A percentile compares a stretch with the other conserved stretches of the same genome.
phyloP scores from a whole-genome alignment of 139 green algal species.

The Coelastrella sp. region DNA sequence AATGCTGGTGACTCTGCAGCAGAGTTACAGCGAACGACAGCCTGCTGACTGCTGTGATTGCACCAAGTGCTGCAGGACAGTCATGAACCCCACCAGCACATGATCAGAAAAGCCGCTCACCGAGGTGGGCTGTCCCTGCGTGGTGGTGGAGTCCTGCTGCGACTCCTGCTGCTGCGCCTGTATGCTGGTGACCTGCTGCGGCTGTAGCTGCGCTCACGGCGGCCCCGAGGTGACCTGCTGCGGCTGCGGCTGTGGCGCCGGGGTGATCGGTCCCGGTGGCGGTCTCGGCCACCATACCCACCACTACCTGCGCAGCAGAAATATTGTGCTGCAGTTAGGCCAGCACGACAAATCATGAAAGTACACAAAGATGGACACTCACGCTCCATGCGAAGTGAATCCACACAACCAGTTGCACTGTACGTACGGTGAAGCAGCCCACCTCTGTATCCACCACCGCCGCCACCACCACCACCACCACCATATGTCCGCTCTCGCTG shows the following conservation, averaged over 20 bases:
- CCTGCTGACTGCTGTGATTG: too few relatives aligned
- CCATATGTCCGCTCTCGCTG: conserved; percentile 50
- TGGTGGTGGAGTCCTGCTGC: conserved; percentile 6
- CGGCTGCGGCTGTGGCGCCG: not conserved
- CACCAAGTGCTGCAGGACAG: too few relatives aligned
- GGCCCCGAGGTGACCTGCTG: not conserved
- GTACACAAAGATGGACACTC: not conserved
- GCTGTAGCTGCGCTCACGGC: conserved; percentile 28
- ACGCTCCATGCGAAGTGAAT: not conserved
- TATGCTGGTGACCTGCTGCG: conserved; percentile 24
- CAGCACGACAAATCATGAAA: not conserved
- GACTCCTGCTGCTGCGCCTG: conserved; percentile 9
- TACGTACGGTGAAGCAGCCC: not conserved
- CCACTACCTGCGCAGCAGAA: not conserved
- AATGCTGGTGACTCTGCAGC: too few relatives aligned
- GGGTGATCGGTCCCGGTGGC: not conserved
- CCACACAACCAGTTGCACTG: not conserved
- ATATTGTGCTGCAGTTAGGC: not conserved
- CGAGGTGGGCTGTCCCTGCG: conserved; percentile 6
- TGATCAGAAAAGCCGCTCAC: not conserved
- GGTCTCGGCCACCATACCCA: not conserved
- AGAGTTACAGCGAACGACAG: too few relatives aligned
- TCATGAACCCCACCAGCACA: not conserved
- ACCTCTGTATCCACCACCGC: not conserved
- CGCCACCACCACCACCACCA: not conserved